A percentile compares a stretch with the other conserved stretches of the same genome.
phyloP scores from a whole-genome alignment of 768 basidiomycete species.

The Thelephora ganbajun region DNA sequence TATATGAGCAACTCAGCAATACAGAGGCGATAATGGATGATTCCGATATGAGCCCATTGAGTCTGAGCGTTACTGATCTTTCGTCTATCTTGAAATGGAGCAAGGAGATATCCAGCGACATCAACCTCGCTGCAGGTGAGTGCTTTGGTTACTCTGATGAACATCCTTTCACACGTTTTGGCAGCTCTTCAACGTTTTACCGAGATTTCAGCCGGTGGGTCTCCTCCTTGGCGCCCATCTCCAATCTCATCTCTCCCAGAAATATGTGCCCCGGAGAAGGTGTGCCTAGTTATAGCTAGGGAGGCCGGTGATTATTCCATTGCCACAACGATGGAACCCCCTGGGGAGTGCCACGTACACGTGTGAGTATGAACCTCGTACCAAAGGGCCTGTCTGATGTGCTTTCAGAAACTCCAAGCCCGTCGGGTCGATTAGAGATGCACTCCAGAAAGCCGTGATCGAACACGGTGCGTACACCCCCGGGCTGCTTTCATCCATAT shows the following conservation, averaged over 20 bases:
- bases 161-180: neutral
- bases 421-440: constrained; percentile 42
- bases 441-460: constrained; percentile 52
- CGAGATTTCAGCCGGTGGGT: constrained; percentile 52
- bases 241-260: constrained; percentile 20
- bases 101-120: constrained; percentile 62
- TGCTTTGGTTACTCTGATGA: neutral
- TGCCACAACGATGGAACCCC: constrained; percentile 48
- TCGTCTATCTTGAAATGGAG: constrained; percentile 63
- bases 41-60: too few relatives aligned
- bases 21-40: too few relatives aligned
- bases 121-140: constrained; percentile 44
- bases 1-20: too few relatives aligned
- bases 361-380: constrained; percentile 30
- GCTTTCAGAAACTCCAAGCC: constrained; percentile 40
- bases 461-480: constrained; percentile 37
- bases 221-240: neutral
- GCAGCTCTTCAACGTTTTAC: constrained; percentile 53
- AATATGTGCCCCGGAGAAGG: constrained; percentile 51
- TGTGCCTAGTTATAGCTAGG: constrained; percentile 53
- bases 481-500: neutral
- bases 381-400: neutral
- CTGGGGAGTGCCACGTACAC: constrained; percentile 49
- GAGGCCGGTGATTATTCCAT: constrained; percentile 62
- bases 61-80: constrained; percentile 43